phyloP scores from a whole-genome alignment of 2,329 filamentous ascomycete species.

The Colletotrichum viniferum region DNA sequence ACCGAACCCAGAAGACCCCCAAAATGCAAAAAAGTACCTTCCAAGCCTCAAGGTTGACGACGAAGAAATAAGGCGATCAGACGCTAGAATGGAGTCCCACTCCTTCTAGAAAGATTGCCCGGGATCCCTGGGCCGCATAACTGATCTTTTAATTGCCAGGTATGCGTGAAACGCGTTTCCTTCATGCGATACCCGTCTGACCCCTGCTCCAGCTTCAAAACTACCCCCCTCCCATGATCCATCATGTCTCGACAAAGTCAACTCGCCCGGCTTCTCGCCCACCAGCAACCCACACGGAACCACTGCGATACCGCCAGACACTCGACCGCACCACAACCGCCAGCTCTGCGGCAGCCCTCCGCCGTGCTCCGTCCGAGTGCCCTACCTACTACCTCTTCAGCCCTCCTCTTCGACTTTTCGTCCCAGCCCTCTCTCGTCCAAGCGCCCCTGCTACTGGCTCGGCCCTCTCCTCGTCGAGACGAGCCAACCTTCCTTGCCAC shows the following conservation, averaged over 20 bases:
- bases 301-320: not conserved
- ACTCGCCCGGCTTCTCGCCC: not conserved
- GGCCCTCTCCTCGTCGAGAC: constrained; percentile 5
- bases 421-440: constrained; percentile 9
- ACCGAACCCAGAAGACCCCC: not conserved
- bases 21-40: not conserved
- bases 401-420: not conserved
- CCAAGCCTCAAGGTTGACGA: not conserved
- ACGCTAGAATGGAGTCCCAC: constrained; percentile 38
- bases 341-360: not conserved
- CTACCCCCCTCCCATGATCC: not conserved
- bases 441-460: constrained; percentile 11
- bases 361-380: not conserved
- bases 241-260: constrained; percentile 16
- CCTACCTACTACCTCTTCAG: not conserved
- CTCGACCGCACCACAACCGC: not conserved
- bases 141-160: constrained; percentile 52
- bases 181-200: constrained; percentile 43
- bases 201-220: constrained; percentile 26
- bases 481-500: not conserved
- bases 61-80: constrained; percentile 17
- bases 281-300: not conserved
- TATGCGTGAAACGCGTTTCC: constrained; percentile 46
- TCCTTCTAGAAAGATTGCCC: constrained; percentile 40
- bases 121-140: constrained; percentile 44